Evolutionary conservation across 352 stramenopile genomes (phyloP), one percentile per base, ranked within the genome.

Genomic region (Phytophthora macrochlamydospora): DNA sequence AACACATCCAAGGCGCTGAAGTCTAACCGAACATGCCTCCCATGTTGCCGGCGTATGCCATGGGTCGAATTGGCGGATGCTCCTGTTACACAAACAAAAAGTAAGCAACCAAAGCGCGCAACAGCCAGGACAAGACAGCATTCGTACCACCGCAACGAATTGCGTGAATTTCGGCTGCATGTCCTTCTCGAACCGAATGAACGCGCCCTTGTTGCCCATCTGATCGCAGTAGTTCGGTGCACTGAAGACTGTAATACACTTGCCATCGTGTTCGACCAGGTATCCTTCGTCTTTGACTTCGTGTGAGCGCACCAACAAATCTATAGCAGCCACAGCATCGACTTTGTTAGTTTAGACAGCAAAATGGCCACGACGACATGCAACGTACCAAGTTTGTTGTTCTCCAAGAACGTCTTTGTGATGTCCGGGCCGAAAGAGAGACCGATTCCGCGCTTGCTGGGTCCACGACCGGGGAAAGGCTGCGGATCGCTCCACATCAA

Each of bases 231-330:
- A 99, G 75, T 99, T 99, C 9, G 98, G 97, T 42, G 98, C 98
- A 31, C 87, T 98, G 72, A 99, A 99, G 32, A 99, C 95, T 7
- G 98, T 99, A 69, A 99, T 99, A 62, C 97, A 99, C 73, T 99
- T 98, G 54, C 97, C 97, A 51, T 98, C 97, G 82, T 99, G 98
- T 81, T 99, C 97, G 14, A 99, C 94, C 56, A 99, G 80, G 77
- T 99, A 99, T 28, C 98, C 98, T 69, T 99, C 97, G 73, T 99
- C 97, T 72, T 99, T 98, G 48, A 99, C 97, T 78, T 99, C 98
- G 79, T 99, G 98, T 55, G 94, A 99, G 44, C 98, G 89, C 44
- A 99, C 96, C 30, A 99, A 73, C 57, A 99, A 74, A 30, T 98
- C 87, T 96, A 51, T 31, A 67, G 14, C 37, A 40, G 56, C 8